Conservation (phyloP, 2,329 filamentous ascomycete species). For the Aaosphaeria arxii region DNA sequence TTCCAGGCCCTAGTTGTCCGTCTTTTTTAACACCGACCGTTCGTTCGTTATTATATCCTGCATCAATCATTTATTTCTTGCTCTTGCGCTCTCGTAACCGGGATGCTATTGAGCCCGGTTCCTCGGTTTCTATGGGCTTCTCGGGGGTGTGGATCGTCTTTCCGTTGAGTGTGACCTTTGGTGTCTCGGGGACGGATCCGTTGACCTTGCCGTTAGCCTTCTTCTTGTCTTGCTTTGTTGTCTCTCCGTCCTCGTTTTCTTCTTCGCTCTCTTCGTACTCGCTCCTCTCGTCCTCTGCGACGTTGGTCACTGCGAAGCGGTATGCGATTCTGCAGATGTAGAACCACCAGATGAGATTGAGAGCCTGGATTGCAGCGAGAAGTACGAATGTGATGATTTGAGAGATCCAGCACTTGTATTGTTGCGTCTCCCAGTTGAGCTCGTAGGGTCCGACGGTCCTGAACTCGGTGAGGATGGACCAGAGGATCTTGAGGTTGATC, state of each 20-base stretch:
- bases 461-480: slow-evolving; percentile 73
- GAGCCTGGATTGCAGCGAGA: slow-evolving; percentile 65
- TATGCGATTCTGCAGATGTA: slow-evolving; percentile 73
- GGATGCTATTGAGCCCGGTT: slow-evolving; percentile 5
- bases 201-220: slow-evolving; percentile 12
- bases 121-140: slow-evolving; percentile 1
- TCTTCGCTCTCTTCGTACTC: slow-evolving; percentile 57
- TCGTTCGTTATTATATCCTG: no score
- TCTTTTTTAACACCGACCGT: no score
- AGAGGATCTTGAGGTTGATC: slow-evolving; percentile 74
- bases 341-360: slow-evolving; percentile 81
- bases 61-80: neutral
- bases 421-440: slow-evolving; percentile 71
- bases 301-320: slow-evolving; percentile 62
- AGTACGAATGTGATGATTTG: slow-evolving; percentile 66
- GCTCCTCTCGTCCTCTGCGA: slow-evolving; percentile 68
- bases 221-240: slow-evolving; percentile 5
- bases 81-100: neutral
- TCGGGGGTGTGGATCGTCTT: slow-evolving; percentile 11
- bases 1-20: no score
- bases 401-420: slow-evolving; percentile 72
- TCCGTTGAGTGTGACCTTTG: slow-evolving; percentile 26
- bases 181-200: slow-evolving; percentile 6
- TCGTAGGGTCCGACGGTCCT: slow-evolving; percentile 70
- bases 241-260: slow-evolving; percentile 32